These are phyloP conservation scores for Xylaria scruposa DNA, from an alignment of 495 filamentous ascomycete species.

Conservation along the genomic window DNA sequence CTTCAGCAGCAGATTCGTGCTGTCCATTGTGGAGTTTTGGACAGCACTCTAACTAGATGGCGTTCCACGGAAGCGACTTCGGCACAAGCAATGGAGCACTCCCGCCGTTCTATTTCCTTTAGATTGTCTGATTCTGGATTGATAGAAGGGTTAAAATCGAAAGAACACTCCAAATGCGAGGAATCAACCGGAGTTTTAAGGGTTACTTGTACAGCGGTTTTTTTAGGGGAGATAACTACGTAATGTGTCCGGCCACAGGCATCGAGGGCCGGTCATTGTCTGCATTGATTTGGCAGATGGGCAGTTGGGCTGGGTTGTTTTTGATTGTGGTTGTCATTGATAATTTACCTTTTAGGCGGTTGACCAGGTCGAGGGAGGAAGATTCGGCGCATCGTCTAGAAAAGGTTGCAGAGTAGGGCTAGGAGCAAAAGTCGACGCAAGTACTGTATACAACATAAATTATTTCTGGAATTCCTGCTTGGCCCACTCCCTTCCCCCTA, in stretches of 20 bases:
- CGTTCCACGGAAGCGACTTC: conserved; percentile 4
- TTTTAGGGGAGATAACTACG: neutral
- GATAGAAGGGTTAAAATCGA: conserved; percentile 25
- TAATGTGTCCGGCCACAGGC: conserved; percentile 5
- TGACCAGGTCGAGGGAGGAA: neutral
- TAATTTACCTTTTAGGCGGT: neutral
- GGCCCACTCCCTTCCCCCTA: neutral
- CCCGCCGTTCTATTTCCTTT: conserved; percentile 12
- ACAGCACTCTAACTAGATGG: conserved; percentile 1
- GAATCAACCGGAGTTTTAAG: conserved; percentile 18
- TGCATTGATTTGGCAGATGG: conserved; percentile 7
- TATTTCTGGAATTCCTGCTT: neutral
- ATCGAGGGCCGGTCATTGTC: conserved; percentile 2
- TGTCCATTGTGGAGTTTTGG: neutral
- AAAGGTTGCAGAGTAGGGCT: neutral
- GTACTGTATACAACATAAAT: conserved; percentile 24
- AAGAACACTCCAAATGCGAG: conserved; percentile 15
- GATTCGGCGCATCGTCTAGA: neutral
- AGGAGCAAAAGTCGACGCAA: neutral
- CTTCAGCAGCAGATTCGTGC: neutral
- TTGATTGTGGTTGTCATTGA: neutral
- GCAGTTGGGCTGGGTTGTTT: neutral
- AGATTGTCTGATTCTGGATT: conserved; percentile 13
- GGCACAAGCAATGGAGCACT: neutral
- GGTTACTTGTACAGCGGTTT: conserved; percentile 3